Percentiles rank a stretch among this genome's conserved stretches.
Conservation (phyloP, 306 rosid genomes). For the Aeschynomene evenia region DNA sequence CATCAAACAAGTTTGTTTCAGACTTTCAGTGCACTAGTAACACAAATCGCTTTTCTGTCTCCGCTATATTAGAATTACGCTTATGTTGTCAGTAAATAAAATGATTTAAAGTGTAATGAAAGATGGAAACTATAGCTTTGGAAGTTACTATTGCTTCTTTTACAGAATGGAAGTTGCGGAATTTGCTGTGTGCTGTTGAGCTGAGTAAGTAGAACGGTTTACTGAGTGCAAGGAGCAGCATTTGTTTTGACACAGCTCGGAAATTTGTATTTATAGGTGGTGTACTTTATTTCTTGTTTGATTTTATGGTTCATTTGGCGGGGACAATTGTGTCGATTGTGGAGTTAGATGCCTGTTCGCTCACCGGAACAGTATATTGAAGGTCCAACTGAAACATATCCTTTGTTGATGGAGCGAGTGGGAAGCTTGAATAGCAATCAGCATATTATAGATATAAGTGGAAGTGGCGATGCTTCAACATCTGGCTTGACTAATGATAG, state of each 20-base stretch:
- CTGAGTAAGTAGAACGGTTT: constrained; percentile 9
- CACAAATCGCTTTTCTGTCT: neutral
- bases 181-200: constrained; percentile 24
- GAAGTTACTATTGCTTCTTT: constrained; percentile 19
- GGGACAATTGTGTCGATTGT: constrained; percentile 36
- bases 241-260: constrained; percentile 26
- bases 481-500: constrained; percentile 56
- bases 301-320: constrained; percentile 44
- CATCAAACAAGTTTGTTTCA: neutral
- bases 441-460: constrained; percentile 58
- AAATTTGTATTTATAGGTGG: constrained; percentile 20
- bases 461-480: constrained; percentile 49
- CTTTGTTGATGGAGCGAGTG: constrained; percentile 64
- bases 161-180: constrained; percentile 37
- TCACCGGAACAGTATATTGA: constrained; percentile 49
- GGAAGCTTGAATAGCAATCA: constrained; percentile 41
- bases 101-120: neutral
- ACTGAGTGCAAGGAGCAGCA: constrained; percentile 22
- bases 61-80: neutral
- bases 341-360: constrained; percentile 65
- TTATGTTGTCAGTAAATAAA: neutral
- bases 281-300: constrained; percentile 18
- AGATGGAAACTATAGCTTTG: constrained; percentile 19
- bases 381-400: constrained; percentile 40
- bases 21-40: neutral